Conservation (phyloP, 306 rosid species). For the Glycine latifolia region DNA sequence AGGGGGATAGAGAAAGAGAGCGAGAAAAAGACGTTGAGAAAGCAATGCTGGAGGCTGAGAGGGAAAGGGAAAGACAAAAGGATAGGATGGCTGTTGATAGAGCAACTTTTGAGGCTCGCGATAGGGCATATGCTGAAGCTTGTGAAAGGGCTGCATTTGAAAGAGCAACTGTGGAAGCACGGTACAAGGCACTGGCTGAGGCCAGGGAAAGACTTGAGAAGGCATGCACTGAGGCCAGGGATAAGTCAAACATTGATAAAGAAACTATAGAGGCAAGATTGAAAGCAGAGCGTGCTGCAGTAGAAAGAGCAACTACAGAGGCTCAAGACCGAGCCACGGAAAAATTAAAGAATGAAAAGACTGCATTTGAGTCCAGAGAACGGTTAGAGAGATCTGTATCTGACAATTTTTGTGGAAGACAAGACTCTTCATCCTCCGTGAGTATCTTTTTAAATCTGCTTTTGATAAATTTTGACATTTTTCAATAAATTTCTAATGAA, state of each 20-base stretch:
- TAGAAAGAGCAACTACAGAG: constrained; percentile 20
- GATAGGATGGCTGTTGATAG: constrained; percentile 25
- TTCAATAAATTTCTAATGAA: constrained; percentile 6
- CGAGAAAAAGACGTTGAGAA: not conserved
- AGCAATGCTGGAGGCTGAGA: constrained; percentile 11
- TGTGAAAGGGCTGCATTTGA: constrained; percentile 28
- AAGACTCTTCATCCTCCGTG: constrained; percentile 4
- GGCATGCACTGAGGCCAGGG: constrained; percentile 26
- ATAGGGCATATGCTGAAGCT: constrained; percentile 2
- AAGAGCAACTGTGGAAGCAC: constrained; percentile 19
- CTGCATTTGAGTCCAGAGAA: not conserved
- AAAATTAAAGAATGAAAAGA: constrained; percentile 2
- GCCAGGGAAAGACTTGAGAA: constrained; percentile 26
- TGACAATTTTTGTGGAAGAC: constrained; percentile 13
- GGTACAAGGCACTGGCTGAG: constrained; percentile 16
- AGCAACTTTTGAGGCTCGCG: not conserved
- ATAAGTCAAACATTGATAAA: constrained; percentile 6
- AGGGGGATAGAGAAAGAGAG: not conserved
- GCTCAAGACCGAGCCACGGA: constrained; percentile 20
- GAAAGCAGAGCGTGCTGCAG: constrained; percentile 10
- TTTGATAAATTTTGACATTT: not conserved
- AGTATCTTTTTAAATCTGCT: not conserved
- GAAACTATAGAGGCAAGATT: constrained; percentile 5
- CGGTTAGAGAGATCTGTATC: constrained; percentile 16
- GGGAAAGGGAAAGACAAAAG: constrained; percentile 22